These are phyloP conservation scores for Ceriops tagal DNA, from an alignment of 345 rosid genomes.

Conservation along the genomic window DNA sequence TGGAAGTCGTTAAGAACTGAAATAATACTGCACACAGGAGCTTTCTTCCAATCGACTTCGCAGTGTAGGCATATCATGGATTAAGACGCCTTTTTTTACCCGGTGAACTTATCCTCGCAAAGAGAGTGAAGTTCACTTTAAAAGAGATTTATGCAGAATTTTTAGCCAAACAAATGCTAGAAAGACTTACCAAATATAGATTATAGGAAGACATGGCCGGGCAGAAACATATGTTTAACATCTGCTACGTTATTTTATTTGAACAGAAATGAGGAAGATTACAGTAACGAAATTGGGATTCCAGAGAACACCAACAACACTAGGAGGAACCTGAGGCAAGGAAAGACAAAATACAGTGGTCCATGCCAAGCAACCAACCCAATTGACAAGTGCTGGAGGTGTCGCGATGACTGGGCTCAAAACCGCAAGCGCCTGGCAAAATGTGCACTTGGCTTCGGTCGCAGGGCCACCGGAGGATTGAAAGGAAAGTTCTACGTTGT, in stretches of 20 bases:
- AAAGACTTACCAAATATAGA: not conserved
- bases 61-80: too few relatives aligned
- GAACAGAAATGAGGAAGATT: not conserved
- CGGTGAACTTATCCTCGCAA: too few relatives aligned
- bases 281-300: not conserved
- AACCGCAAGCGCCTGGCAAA: slow-evolving; percentile 29
- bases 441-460: slow-evolving; percentile 29
- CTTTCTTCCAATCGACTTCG: too few relatives aligned
- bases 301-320: slow-evolving; percentile 18
- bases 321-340: slow-evolving; percentile 24
- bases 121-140: too few relatives aligned
- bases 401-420: slow-evolving; percentile 32
- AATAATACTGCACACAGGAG: too few relatives aligned
- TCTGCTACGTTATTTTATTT: not conserved
- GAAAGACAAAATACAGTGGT: not conserved
- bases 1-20: too few relatives aligned
- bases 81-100: too few relatives aligned
- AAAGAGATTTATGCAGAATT: too few relatives aligned
- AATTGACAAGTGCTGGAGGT: slow-evolving; percentile 49
- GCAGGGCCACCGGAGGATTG: slow-evolving; percentile 21
- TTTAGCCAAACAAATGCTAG: too few relatives aligned
- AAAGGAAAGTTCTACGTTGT: slow-evolving; percentile 18
- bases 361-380: slow-evolving; percentile 38
- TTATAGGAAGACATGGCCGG: not conserved
- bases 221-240: too few relatives aligned